Evolutionary conservation across 495 filamentous ascomycete species (phyloP).

Genomic region (Amniculicola lignicola): DNA sequence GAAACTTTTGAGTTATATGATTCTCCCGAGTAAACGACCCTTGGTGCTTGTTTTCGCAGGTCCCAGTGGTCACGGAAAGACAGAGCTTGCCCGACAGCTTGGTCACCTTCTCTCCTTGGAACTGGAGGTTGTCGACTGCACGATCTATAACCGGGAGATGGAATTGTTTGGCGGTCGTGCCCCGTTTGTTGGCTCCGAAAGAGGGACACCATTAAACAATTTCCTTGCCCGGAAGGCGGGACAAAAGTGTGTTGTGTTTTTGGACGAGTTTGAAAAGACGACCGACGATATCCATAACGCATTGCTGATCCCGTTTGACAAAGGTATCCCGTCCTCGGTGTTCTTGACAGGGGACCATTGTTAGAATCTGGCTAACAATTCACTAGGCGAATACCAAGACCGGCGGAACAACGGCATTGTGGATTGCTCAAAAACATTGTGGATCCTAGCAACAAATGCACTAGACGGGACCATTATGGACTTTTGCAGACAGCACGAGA

Average conservation of each 20-base stretch:
- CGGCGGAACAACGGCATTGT: constrained; percentile 44
- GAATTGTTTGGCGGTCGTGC: constrained; percentile 50
- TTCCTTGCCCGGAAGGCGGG: constrained; percentile 48
- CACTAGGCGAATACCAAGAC: constrained; percentile 46
- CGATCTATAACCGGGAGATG: constrained; percentile 39
- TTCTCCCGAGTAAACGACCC: constrained; percentile 28
- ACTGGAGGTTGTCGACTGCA: constrained; percentile 47
- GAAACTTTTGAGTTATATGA: constrained; percentile 40
- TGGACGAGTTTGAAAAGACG: constrained; percentile 62
- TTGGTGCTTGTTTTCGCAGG: constrained; percentile 27
- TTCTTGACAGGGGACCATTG: too few species aligned
- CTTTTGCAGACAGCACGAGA: constrained; percentile 4
- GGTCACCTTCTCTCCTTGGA: constrained; percentile 42
- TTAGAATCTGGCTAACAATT: constrained; percentile 7
- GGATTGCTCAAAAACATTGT: constrained; percentile 55
- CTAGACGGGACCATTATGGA: constrained; percentile 42
- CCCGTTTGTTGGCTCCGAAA: constrained; percentile 40
- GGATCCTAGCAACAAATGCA: constrained; percentile 55
- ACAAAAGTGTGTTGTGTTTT: constrained; percentile 49
- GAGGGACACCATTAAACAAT: constrained; percentile 52
- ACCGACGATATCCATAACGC: constrained; percentile 31
- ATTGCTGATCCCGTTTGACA: constrained; percentile 16
- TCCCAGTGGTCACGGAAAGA: constrained; percentile 26
- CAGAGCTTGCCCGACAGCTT: constrained; percentile 24
- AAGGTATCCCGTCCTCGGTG: too few species aligned